Conservation (phyloP, 176 grass and related monocot genomes). For the Cymbopogon citratus region DNA sequence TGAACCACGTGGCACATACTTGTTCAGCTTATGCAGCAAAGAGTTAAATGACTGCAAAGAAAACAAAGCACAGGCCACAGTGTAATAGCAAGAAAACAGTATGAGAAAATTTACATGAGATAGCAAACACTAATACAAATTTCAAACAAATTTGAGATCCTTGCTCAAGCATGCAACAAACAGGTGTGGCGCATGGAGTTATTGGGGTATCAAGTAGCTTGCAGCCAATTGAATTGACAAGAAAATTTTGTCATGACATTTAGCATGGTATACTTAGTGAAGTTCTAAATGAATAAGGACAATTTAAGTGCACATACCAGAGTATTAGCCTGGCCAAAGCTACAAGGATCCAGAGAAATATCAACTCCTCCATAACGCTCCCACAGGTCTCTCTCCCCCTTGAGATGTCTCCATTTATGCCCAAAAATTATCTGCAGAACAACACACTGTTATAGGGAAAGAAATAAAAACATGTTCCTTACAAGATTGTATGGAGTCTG, state of each 20-base stretch:
- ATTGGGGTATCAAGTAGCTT: slow-evolving; percentile 11
- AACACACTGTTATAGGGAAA: not conserved
- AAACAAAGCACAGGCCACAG: slow-evolving; percentile 19
- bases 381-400: slow-evolving; percentile 84
- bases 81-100: slow-evolving; percentile 6
- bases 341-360: slow-evolving; percentile 78
- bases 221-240: not conserved
- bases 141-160: not conserved
- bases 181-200: not conserved
- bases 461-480: not conserved
- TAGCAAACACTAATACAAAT: not conserved
- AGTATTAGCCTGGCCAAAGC: slow-evolving; percentile 98
- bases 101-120: not conserved
- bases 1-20: slow-evolving; percentile 86
- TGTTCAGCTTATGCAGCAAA: slow-evolving; percentile 76
- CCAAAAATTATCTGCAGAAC: slow-evolving; percentile 81
- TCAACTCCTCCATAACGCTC: slow-evolving; percentile 92
- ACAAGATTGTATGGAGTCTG: not conserved
- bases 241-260: not conserved
- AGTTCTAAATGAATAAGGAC: not conserved
- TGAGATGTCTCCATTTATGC: slow-evolving; percentile 89
- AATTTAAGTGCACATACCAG: slow-evolving; percentile 38
- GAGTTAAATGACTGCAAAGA: slow-evolving; percentile 81
- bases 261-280: slow-evolving; percentile 2
- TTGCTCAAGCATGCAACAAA: not conserved